Base-by-base conservation (phyloP, 225 moss, liverwort and hornwort species). In the Ulota crispa region DNA sequence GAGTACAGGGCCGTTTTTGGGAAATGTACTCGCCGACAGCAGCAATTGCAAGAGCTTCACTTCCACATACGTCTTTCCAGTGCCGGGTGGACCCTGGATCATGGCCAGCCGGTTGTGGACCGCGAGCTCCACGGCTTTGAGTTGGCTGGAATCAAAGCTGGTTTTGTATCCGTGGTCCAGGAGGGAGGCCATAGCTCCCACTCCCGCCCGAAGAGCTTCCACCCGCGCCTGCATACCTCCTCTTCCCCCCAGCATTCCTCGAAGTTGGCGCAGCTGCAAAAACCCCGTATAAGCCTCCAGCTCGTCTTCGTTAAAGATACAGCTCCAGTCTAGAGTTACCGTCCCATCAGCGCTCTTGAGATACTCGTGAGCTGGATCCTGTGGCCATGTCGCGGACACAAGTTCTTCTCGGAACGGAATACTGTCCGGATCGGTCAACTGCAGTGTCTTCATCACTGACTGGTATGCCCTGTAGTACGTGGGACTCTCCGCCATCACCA, bases 401-500 rank as follows among this genome's bases (percentile, higher is more conserved):
- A 89, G 59, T 70, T 89, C 87, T 32, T 83, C 70, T 27, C 12
- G 53, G 68, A 87, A 89, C 1, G 89, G 85, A 41, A 87, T 20
- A 53, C 72, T 59, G 6, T 74, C 69, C 73, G 87, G 85, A 70
- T 81, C 62, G 2, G 57, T 85, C n/a, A 36, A 53, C 80, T 87
- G 87, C n/a, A 87, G 72, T 65, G 81, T 66, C 68, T 80, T 26
- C 66, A 89, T 62, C 6, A 87, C 81, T 26, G 87, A 69, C 59
- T 87, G 81, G 64, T 83, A 89, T 3, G 89, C 87, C 64, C 23
- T 83, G 78, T 81, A 89, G 71, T 78, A 89, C 3, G 87, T 78
- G 26, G 89, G 89, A 62, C 89, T 87, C 65, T 89, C 89, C 12
- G 77, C 89, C 89, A 87, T 87, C 62, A 85, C 83, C 81, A 89